Conservation (phyloP, 1,284 basidiomycete genomes). For the Sanghuangporus baumii region DNA sequence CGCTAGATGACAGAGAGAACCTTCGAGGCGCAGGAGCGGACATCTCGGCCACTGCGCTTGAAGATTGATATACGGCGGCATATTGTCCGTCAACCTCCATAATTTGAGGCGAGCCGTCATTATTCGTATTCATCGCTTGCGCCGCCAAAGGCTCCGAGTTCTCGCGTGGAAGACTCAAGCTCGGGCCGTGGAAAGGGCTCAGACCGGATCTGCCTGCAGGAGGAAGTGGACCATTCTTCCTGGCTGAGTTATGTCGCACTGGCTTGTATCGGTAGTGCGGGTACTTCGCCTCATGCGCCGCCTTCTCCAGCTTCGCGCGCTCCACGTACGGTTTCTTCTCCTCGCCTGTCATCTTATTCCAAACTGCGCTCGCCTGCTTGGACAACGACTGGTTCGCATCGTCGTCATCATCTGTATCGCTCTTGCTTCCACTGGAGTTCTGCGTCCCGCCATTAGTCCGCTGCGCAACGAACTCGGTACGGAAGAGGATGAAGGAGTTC, state of each 20-base stretch:
- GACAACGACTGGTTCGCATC: conserved; percentile 43
- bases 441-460: conserved; percentile 27
- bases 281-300: conserved; percentile 46
- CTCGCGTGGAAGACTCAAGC: not conserved
- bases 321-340: conserved; percentile 45
- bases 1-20: not conserved
- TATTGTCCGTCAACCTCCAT: not conserved
- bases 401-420: conserved; percentile 4
- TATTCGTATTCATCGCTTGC: conserved; percentile 20
- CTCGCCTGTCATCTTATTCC: conserved; percentile 41
- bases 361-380: conserved; percentile 56
- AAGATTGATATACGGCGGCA: not conserved
- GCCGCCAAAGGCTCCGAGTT: not conserved
- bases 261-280: conserved; percentile 63
- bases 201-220: not conserved
- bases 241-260: conserved; percentile 26
- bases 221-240: not conserved
- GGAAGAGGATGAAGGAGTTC: conserved; percentile 88
- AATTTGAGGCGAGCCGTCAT: not conserved
- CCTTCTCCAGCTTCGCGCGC: conserved; percentile 46
- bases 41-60: not conserved
- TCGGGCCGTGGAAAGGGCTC: not conserved
- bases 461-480: conserved; percentile 59
- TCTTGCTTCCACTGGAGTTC: conserved; percentile 4
- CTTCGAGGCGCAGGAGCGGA: not conserved